Percentiles rank a stretch among this genome's conserved stretches.
Evolutionary conservation across 1,139 yeast species (phyloP).

Genomic region (Taphrina communis): DNA sequence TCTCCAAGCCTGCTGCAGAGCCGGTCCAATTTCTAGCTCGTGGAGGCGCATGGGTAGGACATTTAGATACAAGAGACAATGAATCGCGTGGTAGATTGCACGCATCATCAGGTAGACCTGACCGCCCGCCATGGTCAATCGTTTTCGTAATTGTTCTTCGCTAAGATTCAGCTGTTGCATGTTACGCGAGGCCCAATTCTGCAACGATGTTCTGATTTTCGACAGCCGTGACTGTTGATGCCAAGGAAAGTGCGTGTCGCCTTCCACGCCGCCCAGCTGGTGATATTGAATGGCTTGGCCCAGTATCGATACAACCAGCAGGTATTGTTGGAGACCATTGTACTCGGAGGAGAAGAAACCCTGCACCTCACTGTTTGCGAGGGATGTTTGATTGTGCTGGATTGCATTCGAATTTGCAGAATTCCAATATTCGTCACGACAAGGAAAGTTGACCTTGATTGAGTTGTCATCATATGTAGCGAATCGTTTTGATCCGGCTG

Average conservation of each 20-base stretch:
- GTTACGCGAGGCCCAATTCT: constrained; percentile 15
- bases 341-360: constrained; percentile 12
- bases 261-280: constrained; percentile 19
- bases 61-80: constrained; percentile 1
- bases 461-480: constrained; percentile 10
- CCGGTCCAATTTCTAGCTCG: constrained; percentile 12
- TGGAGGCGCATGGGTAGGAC: constrained; percentile 7
- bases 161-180: constrained; percentile 1
- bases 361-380: constrained; percentile 14
- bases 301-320: constrained; percentile 6
- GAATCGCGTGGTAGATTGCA: constrained; percentile 10
- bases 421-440: constrained; percentile 11
- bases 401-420: neutral
- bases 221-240: constrained; percentile 22
- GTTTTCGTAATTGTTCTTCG: constrained; percentile 2
- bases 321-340: constrained; percentile 1
- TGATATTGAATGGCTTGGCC: constrained; percentile 20
- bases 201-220: constrained; percentile 1
- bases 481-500: constrained; percentile 6
- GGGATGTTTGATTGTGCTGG: constrained; percentile 12
- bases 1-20: constrained; percentile 13
- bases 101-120: constrained; percentile 14
- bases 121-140: constrained; percentile 1
- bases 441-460: constrained; percentile 10
- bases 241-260: constrained; percentile 12